A percentile compares a stretch with the other conserved stretches of the same genome.
Evolutionary conservation across 2,329 filamentous ascomycete species (phyloP).

Genomic region (Amylocarpus encephaloides): DNA sequence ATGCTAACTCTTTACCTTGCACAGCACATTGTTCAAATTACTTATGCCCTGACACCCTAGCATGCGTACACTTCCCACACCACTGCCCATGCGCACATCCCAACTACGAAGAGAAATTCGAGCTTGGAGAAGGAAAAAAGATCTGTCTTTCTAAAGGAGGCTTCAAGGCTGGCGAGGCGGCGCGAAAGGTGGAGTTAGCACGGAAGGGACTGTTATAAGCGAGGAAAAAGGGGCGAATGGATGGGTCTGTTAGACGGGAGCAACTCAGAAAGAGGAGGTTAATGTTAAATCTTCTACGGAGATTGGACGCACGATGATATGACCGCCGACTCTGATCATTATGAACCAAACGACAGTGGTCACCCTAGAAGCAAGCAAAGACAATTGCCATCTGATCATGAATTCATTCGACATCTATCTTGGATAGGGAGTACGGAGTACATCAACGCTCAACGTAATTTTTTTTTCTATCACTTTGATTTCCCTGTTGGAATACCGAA

Average conservation of each 20-base stretch:
- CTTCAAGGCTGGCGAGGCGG: constrained; percentile 64
- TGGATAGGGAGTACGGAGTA: neutral
- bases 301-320: too few relatives aligned
- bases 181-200: constrained; percentile 71
- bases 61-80: constrained; percentile 93
- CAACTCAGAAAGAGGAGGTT: neutral
- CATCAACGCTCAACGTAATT: neutral
- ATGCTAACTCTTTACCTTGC: neutral
- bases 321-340: too few relatives aligned
- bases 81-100: constrained; percentile 92
- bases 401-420: constrained; percentile 4
- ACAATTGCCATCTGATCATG: constrained; percentile 1
- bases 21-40: constrained; percentile 85
- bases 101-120: constrained; percentile 69
- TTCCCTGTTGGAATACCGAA: constrained; percentile 68
- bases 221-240: neutral
- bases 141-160: constrained; percentile 72
- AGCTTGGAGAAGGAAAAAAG: constrained; percentile 63
- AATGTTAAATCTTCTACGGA: too few relatives aligned
- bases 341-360: too few relatives aligned
- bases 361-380: too few relatives aligned
- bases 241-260: neutral
- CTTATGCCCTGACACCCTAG: constrained; percentile 88
- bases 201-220: constrained; percentile 57
- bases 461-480: constrained; percentile 27